These are phyloP conservation scores for Mucor mucedo DNA, from an alignment of 371 early-diverging fungal genomes.

Conservation along the genomic window DNA sequence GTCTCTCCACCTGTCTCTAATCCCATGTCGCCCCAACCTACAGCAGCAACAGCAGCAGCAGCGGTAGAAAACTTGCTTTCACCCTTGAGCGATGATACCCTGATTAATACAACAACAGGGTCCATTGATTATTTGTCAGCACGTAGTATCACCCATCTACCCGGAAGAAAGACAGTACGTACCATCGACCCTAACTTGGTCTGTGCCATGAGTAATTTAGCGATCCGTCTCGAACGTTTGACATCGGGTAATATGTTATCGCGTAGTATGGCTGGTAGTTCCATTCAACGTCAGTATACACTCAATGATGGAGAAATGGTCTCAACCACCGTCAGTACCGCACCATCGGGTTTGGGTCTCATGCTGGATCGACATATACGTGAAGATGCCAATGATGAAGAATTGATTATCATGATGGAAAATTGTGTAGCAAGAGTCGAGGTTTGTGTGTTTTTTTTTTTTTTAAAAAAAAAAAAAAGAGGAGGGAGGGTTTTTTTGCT, in stretches of 20 bases:
- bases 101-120: neutral
- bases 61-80: neutral
- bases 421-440: conserved; percentile 67
- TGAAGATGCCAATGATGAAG: conserved; percentile 63
- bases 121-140: conserved; percentile 9
- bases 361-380: conserved; percentile 50
- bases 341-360: conserved; percentile 28
- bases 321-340: conserved; percentile 9
- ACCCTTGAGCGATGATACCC: too few species aligned
- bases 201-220: conserved; percentile 41
- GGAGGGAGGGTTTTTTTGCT: too few species aligned
- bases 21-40: neutral
- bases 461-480: too few species aligned
- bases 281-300: conserved; percentile 31
- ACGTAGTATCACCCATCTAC: neutral
- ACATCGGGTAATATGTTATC: conserved; percentile 41
- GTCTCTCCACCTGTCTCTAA: neutral
- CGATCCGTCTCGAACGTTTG: conserved; percentile 49
- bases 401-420: conserved; percentile 60
- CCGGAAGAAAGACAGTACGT: conserved; percentile 7
- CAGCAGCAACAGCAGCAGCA: neutral
- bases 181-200: conserved; percentile 46
- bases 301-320: conserved; percentile 2
- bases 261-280: conserved; percentile 29
- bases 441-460: conserved; percentile 18